Conservation (phyloP, 2,329 filamentous ascomycete species). For the Fusarium sp. region DNA sequence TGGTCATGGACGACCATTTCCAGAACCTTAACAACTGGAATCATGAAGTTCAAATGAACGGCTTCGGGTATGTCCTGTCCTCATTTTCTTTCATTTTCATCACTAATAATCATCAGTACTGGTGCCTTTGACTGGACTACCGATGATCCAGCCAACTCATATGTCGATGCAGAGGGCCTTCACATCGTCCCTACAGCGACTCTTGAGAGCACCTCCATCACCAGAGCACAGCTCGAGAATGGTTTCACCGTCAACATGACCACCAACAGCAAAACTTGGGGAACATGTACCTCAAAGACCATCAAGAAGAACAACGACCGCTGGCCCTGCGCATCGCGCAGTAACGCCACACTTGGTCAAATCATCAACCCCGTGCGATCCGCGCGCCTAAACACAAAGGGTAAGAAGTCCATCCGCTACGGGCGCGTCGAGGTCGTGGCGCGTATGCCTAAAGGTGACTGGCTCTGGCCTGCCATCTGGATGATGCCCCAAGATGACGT, state of each 20-base stretch:
- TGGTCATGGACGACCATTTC: constrained; percentile 42
- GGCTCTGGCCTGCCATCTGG: constrained; percentile 64
- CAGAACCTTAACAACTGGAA: constrained; percentile 57
- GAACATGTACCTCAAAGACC: constrained; percentile 53
- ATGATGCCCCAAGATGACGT: constrained; percentile 57
- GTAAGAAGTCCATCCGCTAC: constrained; percentile 60
- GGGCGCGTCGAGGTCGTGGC: constrained; percentile 65
- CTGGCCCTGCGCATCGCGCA: constrained; percentile 51
- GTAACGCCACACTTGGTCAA: constrained; percentile 55
- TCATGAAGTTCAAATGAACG: constrained; percentile 56
- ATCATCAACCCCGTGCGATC: constrained; percentile 63
- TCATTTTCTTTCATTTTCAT: rapidly evolving
- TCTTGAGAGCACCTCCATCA: constrained; percentile 44
- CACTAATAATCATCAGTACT: constrained; percentile 24
- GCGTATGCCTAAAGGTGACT: constrained; percentile 63
- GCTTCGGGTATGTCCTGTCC: constrained; percentile 50
- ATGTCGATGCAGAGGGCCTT: constrained; percentile 58
- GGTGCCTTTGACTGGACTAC: constrained; percentile 66
- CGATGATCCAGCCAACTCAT: constrained; percentile 57
- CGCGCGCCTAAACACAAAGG: constrained; percentile 56
- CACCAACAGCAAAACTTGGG: constrained; percentile 43
- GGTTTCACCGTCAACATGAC: constrained; percentile 59
- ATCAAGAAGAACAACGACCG: constrained; percentile 27
- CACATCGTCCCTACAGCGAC: constrained; percentile 64
- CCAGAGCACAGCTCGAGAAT: constrained; percentile 50